Percentiles rank a stretch among this genome's conserved stretches.
Evolutionary conservation across 345 rosid species (phyloP).

Genomic region (Populus nigra): DNA sequence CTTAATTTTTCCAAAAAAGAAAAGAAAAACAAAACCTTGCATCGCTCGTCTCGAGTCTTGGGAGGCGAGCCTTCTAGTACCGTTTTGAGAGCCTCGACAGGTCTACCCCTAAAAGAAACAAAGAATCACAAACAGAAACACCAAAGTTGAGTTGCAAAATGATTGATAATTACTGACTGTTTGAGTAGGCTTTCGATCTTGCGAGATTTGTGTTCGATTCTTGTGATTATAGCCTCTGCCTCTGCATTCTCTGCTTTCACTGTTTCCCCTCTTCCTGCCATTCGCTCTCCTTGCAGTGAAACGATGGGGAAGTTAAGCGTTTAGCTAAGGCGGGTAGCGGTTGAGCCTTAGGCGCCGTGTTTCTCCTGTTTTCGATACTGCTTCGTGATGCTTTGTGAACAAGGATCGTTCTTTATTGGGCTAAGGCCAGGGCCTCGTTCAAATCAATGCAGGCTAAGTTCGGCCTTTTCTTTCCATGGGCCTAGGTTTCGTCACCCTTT

Average conservation of each 20-base stretch:
- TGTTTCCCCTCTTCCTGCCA: constrained; percentile 53
- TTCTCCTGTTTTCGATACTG: neutral
- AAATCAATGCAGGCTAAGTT: neutral
- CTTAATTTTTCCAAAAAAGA: neutral
- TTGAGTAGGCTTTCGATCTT: constrained; percentile 89
- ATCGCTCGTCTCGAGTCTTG: constrained; percentile 75
- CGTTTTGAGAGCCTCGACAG: constrained; percentile 84
- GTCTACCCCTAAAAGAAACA: constrained; percentile 33
- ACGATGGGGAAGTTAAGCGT: neutral
- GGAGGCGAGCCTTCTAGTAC: constrained; percentile 92
- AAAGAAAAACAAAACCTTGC: constrained; percentile 56
- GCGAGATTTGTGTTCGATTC: constrained; percentile 87
- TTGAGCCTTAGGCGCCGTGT: neutral
- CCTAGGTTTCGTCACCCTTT: neutral
- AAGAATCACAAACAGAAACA: too few relatives aligned
- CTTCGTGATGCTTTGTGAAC: neutral
- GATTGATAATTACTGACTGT: constrained; percentile 39
- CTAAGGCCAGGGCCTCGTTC: neutral
- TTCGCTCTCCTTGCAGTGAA: constrained; percentile 5
- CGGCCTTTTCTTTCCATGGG: neutral
- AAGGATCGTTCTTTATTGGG: neutral
- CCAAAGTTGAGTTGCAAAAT: neutral
- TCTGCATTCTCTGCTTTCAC: constrained; percentile 89
- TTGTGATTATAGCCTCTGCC: constrained; percentile 80
- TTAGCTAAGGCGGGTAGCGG: neutral